Evolutionary conservation across 768 basidiomycete species (phyloP).

Genomic region (Pleurotus salmoneostramineus): DNA sequence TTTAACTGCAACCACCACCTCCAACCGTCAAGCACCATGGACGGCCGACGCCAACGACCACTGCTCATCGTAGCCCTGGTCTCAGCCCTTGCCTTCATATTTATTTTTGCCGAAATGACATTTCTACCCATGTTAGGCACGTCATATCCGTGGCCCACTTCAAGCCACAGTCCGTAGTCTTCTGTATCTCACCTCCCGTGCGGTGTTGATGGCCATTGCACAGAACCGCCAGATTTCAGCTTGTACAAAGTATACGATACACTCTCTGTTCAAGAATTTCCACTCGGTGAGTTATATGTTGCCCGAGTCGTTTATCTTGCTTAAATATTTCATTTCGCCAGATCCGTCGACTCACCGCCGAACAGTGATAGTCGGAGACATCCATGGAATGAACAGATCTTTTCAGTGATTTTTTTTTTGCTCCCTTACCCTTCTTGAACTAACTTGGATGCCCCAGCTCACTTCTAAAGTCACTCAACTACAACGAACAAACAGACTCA

Average conservation of each 20-base stretch:
- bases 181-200: too few relatives aligned
- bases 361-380: slow-evolving; percentile 79
- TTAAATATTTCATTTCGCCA: slow-evolving; percentile 16
- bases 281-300: slow-evolving; percentile 37
- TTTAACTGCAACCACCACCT: background rate
- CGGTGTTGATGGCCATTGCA: too few relatives aligned
- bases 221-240: slow-evolving; percentile 50
- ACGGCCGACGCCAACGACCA: background rate
- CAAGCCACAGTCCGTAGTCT: too few relatives aligned
- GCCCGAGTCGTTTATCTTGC: background rate
- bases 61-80: background rate
- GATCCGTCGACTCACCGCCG: slow-evolving; percentile 46
- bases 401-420: slow-evolving; percentile 48
- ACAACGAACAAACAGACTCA: slow-evolving; percentile 55
- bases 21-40: background rate
- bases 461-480: slow-evolving; percentile 60
- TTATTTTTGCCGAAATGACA: too few relatives aligned
- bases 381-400: slow-evolving; percentile 77
- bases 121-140: background rate
- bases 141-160: background rate
- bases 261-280: slow-evolving; percentile 46
- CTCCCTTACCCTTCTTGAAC: background rate
- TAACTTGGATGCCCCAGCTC: slow-evolving; percentile 31
- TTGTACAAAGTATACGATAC: slow-evolving; percentile 38
- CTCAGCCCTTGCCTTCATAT: background rate